Evolutionary conservation across 768 basidiomycete species (phyloP).

Genomic region (Agaricus subrufescens): DNA sequence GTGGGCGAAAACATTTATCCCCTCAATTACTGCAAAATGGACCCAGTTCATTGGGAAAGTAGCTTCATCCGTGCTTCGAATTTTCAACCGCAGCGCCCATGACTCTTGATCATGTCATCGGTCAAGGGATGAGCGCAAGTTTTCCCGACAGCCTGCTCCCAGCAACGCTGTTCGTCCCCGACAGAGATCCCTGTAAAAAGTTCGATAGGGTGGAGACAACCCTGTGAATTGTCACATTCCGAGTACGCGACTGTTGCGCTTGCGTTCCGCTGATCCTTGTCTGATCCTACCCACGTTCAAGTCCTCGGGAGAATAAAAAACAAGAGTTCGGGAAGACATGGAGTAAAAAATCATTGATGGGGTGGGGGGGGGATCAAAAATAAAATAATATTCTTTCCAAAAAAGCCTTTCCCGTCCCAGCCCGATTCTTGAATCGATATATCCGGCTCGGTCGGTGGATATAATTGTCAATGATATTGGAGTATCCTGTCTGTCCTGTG

Average conservation of each 20-base stretch:
- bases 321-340: background rate
- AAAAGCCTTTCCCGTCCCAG: constrained; percentile 9
- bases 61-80: background rate
- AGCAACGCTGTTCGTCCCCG: background rate
- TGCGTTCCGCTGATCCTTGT: constrained; percentile 9
- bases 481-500: background rate
- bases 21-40: background rate
- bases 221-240: constrained; percentile 3
- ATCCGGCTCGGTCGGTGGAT: background rate
- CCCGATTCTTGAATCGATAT: background rate
- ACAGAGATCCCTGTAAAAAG: background rate
- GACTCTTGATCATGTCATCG: constrained; percentile 1
- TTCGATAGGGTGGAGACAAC: constrained; percentile 3
- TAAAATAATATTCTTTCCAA: background rate
- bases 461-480: background rate
- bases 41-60: background rate
- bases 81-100: constrained; percentile 8
- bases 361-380: background rate
- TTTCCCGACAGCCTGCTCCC: background rate
- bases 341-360: too few species aligned
- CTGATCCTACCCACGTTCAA: constrained; percentile 1
- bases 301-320: constrained; percentile 3
- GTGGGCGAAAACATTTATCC: background rate
- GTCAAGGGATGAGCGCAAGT: background rate
- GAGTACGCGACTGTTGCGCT: background rate